Base-by-base conservation (phyloP, 1,139 yeast species). In the Kurtzmaniella quercitrusa region DNA sequence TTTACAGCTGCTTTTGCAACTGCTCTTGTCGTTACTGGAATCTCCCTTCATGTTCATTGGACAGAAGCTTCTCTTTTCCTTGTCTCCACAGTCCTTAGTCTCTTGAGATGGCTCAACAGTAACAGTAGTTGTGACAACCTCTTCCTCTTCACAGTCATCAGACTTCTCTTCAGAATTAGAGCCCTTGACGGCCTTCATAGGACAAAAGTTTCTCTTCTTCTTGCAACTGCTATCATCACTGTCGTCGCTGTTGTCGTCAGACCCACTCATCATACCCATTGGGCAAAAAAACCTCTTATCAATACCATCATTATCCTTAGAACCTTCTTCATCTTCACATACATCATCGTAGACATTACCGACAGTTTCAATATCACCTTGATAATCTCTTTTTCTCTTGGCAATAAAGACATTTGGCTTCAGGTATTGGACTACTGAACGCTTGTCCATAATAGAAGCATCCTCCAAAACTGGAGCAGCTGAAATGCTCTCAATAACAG, bases 221-320 rank as follows among this genome's bases (percentile, higher is more conserved):
- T 38, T 32, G 12, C 32, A 34, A 14, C 23, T 26, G 23, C 32
- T 20, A 11, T 33, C 36, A 18, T 33, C 36, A 17, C 6, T 8
- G n/a, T 20, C 18, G 18, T 35, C 38, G 14, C 21, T 28, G 21
- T 19, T 11, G 7, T 21, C 6, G 20, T 26, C 40, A 26, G 15
- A 16, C 3, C 40, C 40, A 11, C 18, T 20, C 18, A 38, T 14
- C 40, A 38, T 38, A 28, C 20, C 21, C 34, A 34, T 34, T 19
- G 37, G 37, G 22, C 37, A 34, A 20, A 38, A 38, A 15, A 11
- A 11, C 32, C 41, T 38, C 36, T 38, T 38, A 8, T 38, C 16
- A 15, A 20, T 15, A 35, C 16, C 23, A 16, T 16, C 21, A 6
- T 33, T 22, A 33, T 18, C 22, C 6, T 33, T 18, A 8, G 35